phyloP scores from a whole-genome alignment of 2,329 filamentous ascomycete genomes.

The Beauveria rudraprayagi region DNA sequence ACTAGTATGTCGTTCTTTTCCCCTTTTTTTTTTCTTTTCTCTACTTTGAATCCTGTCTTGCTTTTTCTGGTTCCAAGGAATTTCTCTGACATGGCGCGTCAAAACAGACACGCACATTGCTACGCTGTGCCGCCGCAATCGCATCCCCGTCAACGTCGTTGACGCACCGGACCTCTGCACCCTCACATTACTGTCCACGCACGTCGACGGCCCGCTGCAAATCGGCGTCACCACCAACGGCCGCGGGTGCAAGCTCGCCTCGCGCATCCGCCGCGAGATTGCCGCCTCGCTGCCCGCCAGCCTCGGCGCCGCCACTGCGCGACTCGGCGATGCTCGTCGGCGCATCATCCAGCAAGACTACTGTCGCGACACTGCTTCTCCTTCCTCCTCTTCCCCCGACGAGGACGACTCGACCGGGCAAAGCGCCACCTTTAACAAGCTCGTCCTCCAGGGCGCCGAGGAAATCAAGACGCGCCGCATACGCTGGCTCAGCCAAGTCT shows the following conservation, averaged over 20 bases:
- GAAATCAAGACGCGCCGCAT: slow-evolving; percentile 74
- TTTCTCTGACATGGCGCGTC: neutral
- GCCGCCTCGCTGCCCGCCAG: slow-evolving; percentile 67
- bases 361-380: slow-evolving; percentile 34
- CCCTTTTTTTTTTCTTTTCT: too few species aligned
- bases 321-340: slow-evolving; percentile 64
- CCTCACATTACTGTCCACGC: slow-evolving; percentile 81
- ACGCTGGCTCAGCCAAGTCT: slow-evolving; percentile 91
- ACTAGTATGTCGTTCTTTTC: slow-evolving; percentile 23
- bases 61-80: neutral
- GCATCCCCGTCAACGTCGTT: slow-evolving; percentile 88
- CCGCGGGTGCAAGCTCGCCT: slow-evolving; percentile 86
- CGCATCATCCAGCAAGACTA: slow-evolving; percentile 70
- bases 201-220: slow-evolving; percentile 85
- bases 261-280: slow-evolving; percentile 81
- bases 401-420: slow-evolving; percentile 63
- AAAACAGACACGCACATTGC: slow-evolving; percentile 51
- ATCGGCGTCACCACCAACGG: slow-evolving; percentile 95
- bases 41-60: too few species aligned
- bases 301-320: slow-evolving; percentile 68
- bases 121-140: slow-evolving; percentile 62
- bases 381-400: slow-evolving; percentile 24
- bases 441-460: slow-evolving; percentile 56
- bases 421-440: slow-evolving; percentile 71
- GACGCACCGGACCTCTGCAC: slow-evolving; percentile 82